A percentile compares a stretch with the other conserved stretches of the same genome.
Conservation (phyloP, 225 moss, liverwort and hornwort genomes). For the Takakia lepidozioides region DNA sequence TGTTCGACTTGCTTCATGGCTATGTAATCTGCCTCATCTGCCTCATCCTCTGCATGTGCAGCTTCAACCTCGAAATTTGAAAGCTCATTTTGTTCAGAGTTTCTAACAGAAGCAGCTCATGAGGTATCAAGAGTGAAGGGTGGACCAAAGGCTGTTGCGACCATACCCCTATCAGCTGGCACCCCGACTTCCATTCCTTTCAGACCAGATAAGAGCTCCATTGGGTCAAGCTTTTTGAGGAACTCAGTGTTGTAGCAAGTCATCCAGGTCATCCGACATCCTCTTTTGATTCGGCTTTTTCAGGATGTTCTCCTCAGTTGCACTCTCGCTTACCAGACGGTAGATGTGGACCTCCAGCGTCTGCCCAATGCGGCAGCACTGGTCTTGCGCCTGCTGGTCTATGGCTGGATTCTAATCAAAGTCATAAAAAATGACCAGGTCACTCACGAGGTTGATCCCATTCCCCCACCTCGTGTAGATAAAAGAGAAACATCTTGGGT, state of each 20-base stretch:
- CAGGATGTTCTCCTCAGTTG: slow-evolving; percentile 94
- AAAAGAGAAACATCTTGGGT: slow-evolving; percentile 87
- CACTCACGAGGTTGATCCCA: slow-evolving; percentile 90
- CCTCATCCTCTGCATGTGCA: slow-evolving; percentile 96
- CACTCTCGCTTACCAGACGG: slow-evolving; percentile 94
- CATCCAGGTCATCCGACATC: slow-evolving; percentile 88
- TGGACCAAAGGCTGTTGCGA: slow-evolving; percentile 7
- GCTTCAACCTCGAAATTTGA: slow-evolving; percentile 94
- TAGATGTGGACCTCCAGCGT: slow-evolving; percentile 96
- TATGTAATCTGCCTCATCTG: slow-evolving; percentile 99
- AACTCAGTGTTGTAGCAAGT: slow-evolving; percentile 96
- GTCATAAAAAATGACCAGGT: slow-evolving; percentile 97
- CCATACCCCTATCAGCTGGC: slow-evolving; percentile 18
- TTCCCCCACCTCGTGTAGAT: slow-evolving; percentile 92
- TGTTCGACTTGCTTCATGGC: slow-evolving; percentile 98
- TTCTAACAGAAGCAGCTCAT: slow-evolving; percentile 18
- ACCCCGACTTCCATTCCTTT: slow-evolving; percentile 49
- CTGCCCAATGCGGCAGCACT: slow-evolving; percentile 97
- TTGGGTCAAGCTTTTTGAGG: slow-evolving; percentile 92
- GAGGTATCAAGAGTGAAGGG: slow-evolving; percentile 7
- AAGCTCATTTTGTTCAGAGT: slow-evolving; percentile 44
- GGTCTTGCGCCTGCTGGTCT: slow-evolving; percentile 95
- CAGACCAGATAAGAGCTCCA: slow-evolving; percentile 91
- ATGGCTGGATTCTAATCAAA: slow-evolving; percentile 99
- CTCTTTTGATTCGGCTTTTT: slow-evolving; percentile 98